Evolutionary conservation across 1,284 basidiomycete species (phyloP), one percentile per base, ranked within the genome.

Genomic region (Cutaneotrichosporon cutaneum): DNA sequence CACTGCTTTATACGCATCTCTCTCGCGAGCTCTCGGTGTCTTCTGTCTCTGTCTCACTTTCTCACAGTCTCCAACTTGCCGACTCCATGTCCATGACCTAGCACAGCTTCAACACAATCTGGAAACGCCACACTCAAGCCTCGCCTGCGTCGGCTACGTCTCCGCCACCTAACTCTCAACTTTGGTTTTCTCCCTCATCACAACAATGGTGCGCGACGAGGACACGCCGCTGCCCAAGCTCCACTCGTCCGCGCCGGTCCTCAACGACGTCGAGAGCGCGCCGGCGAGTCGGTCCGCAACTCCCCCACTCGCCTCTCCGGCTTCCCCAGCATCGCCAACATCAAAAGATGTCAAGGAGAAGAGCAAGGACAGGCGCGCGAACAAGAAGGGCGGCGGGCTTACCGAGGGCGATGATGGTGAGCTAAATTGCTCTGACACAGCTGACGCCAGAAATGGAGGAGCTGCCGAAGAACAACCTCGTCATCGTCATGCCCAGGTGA

Each of bases 391-490:
- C 39, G 56, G 58, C n/a, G 66, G 63, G 1, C 36, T 54, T 45
- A 65, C 63, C 3, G 63, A 62, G 27, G 66, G 66, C 18, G 66
- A 67, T 26, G 42, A 58, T 3, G 56, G 66, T 67, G 59, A 27
- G 63, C 64, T 3, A 32, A n/a, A n/a, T 39, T 7, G 24, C 30
- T 13, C 48, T 24, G 13, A 14, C 21, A 9, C 30, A 18, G 56
- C 66, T 67, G 59, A 67, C 36, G 14, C 0, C 44, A 77, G 75
- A 73, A 13, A 65, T 76, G 59, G 54, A 63, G 13, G 64, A 59
- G 4, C 26, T 72, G 9, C 72, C 72, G 33, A 62, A 73, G 48
- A 75, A 75, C 56, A 72, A 72, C 48, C 60, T 73, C 5, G 59
- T 54, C 44, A 58, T 75, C 48, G 73, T 73, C 3, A 71, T 72